phyloP scores from a whole-genome alignment of 768 basidiomycete genomes.

The Mycena sanguinolenta region DNA sequence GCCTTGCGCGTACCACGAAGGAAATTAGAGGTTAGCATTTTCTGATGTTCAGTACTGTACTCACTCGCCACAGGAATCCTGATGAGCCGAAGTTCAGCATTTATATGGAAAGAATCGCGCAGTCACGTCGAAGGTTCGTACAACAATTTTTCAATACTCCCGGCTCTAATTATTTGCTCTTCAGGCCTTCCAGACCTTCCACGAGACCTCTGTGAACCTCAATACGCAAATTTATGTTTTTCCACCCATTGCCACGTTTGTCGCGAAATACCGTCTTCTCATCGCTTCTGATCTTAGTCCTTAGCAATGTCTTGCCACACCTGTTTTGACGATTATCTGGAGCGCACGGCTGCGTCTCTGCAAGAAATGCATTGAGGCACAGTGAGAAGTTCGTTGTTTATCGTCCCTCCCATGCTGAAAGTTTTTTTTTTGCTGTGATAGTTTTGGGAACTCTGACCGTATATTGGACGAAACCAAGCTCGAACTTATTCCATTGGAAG shows the following conservation, averaged over 20 bases:
- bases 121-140: slow-evolving; percentile 41
- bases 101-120: slow-evolving; percentile 55
- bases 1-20: slow-evolving; percentile 58
- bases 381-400: slow-evolving; percentile 40
- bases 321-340: slow-evolving; percentile 52
- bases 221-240: slow-evolving; percentile 62
- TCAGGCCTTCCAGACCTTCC: slow-evolving; percentile 58
- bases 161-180: too few species aligned
- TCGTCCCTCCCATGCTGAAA: neutral
- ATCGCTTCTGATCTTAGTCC: slow-evolving; percentile 7
- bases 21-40: slow-evolving; percentile 46
- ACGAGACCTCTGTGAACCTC: slow-evolving; percentile 57
- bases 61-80: slow-evolving; percentile 45
- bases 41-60: neutral
- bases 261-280: slow-evolving; percentile 1
- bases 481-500: neutral
- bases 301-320: slow-evolving; percentile 50
- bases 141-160: too few species aligned
- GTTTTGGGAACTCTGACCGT: neutral
- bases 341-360: slow-evolving; percentile 54
- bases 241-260: slow-evolving; percentile 59
- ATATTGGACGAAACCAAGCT: neutral
- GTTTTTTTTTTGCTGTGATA: neutral
- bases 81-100: slow-evolving; percentile 45
- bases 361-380: slow-evolving; percentile 47